Conservation (phyloP, 176 grass and related monocot genomes). For the Oryza meridionalis region DNA sequence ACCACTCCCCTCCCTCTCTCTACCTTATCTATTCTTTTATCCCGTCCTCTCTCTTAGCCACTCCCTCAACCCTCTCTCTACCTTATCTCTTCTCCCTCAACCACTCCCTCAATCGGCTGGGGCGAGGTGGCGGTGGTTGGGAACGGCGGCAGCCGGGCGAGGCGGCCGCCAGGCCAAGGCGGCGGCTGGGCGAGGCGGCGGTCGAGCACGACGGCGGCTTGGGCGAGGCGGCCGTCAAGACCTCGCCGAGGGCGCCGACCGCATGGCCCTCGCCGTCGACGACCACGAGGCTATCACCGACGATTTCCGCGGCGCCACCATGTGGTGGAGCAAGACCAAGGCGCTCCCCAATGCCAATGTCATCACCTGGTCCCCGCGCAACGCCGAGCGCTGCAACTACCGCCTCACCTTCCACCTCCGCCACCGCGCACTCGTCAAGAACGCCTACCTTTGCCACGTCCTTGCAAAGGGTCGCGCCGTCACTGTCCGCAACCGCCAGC, state of each 20-base stretch:
- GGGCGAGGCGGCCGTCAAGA: not conserved
- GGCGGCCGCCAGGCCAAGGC: no score
- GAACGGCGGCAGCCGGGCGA: no score
- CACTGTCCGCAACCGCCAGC: constrained; percentile 50
- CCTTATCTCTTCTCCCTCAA: no score
- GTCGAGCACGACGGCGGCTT: no score
- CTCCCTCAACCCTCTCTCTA: no score
- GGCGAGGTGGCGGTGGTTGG: no score
- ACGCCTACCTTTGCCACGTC: constrained; percentile 49
- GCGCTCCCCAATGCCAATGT: not conserved
- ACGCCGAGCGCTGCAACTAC: constrained; percentile 16
- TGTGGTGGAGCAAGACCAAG: constrained; percentile 32
- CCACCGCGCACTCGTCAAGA: constrained; percentile 17
- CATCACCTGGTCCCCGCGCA: not conserved
- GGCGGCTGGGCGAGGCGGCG: no score
- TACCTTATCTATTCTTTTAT: no score
- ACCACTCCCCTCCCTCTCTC: no score
- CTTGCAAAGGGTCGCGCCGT: constrained; percentile 46
- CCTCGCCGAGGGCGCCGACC: constrained; percentile 6
- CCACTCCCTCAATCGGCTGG: no score
- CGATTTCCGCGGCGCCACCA: constrained; percentile 21
- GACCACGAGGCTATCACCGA: constrained; percentile 44
- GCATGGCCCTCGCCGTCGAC: constrained; percentile 37
- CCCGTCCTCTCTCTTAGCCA: no score
- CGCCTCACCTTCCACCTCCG: constrained; percentile 17